phyloP scores from a whole-genome alignment of 140 eudicot genomes.

The Erigeron philadelphicus region DNA sequence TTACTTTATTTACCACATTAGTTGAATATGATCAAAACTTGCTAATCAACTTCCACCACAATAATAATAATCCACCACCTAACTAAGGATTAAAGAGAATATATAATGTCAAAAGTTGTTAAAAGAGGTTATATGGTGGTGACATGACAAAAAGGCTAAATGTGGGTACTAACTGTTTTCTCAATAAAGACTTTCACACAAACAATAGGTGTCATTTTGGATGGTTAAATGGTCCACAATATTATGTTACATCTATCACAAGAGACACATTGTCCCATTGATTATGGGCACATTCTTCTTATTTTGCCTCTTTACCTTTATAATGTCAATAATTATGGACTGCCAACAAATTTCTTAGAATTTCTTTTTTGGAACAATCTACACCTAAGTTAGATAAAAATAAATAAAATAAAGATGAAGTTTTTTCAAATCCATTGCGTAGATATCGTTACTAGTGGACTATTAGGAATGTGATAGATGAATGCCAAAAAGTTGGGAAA shows the following conservation, averaged over 20 bases:
- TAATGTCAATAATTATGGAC: constrained; percentile 21
- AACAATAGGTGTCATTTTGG: constrained; percentile 18
- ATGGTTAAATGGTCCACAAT: constrained; percentile 42
- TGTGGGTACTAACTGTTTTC: constrained; percentile 25
- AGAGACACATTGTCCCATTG: constrained; percentile 31
- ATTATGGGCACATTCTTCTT: constrained; percentile 45
- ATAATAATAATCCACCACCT: background rate
- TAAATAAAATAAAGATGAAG: no score
- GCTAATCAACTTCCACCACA: constrained; percentile 5
- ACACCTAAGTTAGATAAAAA: no score
- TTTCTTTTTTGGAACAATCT: no score
- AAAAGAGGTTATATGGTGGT: background rate
- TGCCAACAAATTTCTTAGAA: background rate
- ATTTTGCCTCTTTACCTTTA: constrained; percentile 27
- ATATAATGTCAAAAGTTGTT: background rate
- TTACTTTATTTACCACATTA: constrained; percentile 4
- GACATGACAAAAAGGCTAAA: constrained; percentile 18
- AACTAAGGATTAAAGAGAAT: background rate
- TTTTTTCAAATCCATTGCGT: no score
- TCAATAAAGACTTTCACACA: constrained; percentile 4
- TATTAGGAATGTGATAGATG: background rate
- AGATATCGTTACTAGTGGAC: no score
- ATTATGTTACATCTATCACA: constrained; percentile 26
- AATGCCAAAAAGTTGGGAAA: background rate
- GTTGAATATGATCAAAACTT: background rate